Conservation (phyloP, 2,329 filamentous ascomycete species). For the Bimuria novae-zelandiae region DNA sequence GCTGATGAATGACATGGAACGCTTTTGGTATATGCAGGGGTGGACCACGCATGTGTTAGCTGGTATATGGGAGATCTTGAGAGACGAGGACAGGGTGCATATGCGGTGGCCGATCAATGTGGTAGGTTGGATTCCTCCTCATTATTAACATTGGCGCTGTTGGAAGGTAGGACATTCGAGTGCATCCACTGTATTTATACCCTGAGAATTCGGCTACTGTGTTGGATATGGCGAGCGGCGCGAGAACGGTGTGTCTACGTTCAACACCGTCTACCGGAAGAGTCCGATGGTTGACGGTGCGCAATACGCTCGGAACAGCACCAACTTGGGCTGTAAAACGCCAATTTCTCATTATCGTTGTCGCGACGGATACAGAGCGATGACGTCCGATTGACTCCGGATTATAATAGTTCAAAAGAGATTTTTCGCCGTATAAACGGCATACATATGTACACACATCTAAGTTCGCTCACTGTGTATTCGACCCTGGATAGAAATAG, state of each 20-base stretch:
- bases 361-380: neutral
- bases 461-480: neutral
- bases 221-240: too few species aligned
- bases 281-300: neutral
- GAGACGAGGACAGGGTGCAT: conserved; percentile 25
- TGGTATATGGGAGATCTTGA: conserved; percentile 27
- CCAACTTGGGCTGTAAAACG: conserved; percentile 6
- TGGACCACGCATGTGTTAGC: conserved; percentile 36
- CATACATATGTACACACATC: conserved; percentile 13
- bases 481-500: neutral
- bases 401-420: conserved; percentile 11
- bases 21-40: conserved; percentile 38
- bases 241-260: too few species aligned
- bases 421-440: conserved; percentile 10
- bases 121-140: conserved; percentile 30
- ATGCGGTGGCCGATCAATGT: conserved; percentile 30
- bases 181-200: too few species aligned
- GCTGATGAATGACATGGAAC: conserved; percentile 31
- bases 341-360: neutral
- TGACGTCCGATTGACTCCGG: conserved; percentile 10
- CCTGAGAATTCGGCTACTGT: too few species aligned
- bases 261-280: neutral
- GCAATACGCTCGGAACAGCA: conserved; percentile 7
- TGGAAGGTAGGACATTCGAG: too few species aligned
- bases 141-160: too few species aligned